Evolutionary conservation across 176 grass and related monocot species (phyloP), one percentile per base, ranked within the genome.

Genomic region (Carex parvula): DNA sequence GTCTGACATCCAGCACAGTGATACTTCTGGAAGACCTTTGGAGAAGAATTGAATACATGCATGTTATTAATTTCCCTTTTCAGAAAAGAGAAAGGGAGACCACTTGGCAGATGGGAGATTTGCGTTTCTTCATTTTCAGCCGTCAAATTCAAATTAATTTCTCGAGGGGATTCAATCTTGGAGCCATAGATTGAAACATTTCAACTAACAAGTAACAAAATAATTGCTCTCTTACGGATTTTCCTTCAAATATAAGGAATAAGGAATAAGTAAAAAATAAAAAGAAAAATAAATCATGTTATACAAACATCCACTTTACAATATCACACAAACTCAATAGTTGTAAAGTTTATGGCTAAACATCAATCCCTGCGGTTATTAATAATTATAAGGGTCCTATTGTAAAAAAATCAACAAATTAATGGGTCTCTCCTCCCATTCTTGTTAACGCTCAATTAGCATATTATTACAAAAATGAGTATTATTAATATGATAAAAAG

Each of bases 51-150:
- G 46, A 4, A 53, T 22, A 54, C 46, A 76, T 76, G 44, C 72
- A 55, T 76, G 72, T 76, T 55, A 29, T 52, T 16, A 55, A 76
- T 76, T 76, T 21, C 22, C 22, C 22, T 76, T 76, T 76, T 76
- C 72, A 76, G 72, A 76, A 56, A 32, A 30, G 50, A 55, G 22
- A 53, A 52, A 22, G 44, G 24, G 72, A 10, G 67, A 76, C 48
- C 72, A 76, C 72, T 55, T 55, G 72, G 44, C 72, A 55, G 21
- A 76, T 55, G 72, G 46, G 48, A 76, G 48, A 26, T 55, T 16
- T 41, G 46, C 72, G 55, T 55, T 76, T 70, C 42, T 76, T 76
- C 72, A 76, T 76, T 76, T 76, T 74, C 21, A 76, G 44, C 50
- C 55, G 72, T 76, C 22, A 20, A 54, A 55, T 30, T 76, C 39